These are phyloP conservation scores for Quercus mongolica DNA, from an alignment of 306 rosid species.

Conservation along the genomic window DNA sequence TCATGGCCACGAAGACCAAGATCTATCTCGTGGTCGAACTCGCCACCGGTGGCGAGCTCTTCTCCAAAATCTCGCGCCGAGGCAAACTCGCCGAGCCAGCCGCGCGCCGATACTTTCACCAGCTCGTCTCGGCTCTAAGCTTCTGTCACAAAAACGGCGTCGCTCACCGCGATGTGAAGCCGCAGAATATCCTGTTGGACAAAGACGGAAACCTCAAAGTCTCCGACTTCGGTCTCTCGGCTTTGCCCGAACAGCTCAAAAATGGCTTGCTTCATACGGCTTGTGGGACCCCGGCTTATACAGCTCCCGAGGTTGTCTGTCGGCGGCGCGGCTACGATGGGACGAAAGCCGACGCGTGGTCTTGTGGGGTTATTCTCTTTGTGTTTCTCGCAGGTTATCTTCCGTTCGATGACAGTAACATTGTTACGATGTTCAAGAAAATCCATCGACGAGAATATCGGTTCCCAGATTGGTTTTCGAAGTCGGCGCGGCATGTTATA, in stretches of 20 bases:
- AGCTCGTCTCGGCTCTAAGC: constrained; percentile 64
- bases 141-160: constrained; percentile 81
- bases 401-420: constrained; percentile 65
- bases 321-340: constrained; percentile 76
- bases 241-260: constrained; percentile 67
- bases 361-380: constrained; percentile 81
- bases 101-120: constrained; percentile 69
- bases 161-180: constrained; percentile 88
- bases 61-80: constrained; percentile 49
- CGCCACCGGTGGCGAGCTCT: constrained; percentile 87
- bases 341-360: constrained; percentile 82
- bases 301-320: constrained; percentile 76
- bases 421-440: constrained; percentile 58
- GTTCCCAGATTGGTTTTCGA: constrained; percentile 58
- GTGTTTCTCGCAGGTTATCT: constrained; percentile 63
- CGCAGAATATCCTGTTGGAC: constrained; percentile 82
- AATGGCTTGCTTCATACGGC: constrained; percentile 85
- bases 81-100: constrained; percentile 43
- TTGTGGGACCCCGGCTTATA: constrained; percentile 88
- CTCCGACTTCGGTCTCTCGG: constrained; percentile 91
- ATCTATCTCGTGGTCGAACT: constrained; percentile 78
- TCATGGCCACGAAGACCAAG: constrained; percentile 77
- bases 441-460: constrained; percentile 54
- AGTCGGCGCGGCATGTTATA: constrained; percentile 51
- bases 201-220: constrained; percentile 59